These are phyloP conservation scores for Calonectria crousiana DNA, from an alignment of 2,329 filamentous ascomycete species.

Conservation along the genomic window DNA sequence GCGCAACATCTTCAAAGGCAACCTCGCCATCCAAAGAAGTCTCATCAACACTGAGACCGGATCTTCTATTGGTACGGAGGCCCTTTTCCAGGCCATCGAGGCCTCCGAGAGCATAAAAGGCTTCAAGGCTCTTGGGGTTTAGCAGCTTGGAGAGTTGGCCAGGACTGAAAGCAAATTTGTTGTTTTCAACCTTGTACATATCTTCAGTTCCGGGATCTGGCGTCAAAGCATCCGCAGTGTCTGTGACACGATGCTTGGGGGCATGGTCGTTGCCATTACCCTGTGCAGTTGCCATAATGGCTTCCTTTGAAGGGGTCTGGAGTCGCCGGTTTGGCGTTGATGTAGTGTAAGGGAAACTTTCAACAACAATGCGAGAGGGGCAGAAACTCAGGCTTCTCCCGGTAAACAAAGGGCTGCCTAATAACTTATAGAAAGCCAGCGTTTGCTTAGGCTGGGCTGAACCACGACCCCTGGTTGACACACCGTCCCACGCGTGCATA, in stretches of 20 bases:
- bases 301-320: constrained; percentile 28
- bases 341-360: constrained; percentile 17
- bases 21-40: constrained; percentile 71
- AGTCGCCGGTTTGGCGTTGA: constrained; percentile 34
- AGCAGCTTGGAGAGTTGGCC: constrained; percentile 84
- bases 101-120: constrained; percentile 82
- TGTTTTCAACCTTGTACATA: constrained; percentile 79
- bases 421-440: background rate
- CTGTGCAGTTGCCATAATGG: constrained; percentile 23
- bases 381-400: background rate
- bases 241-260: constrained; percentile 32
- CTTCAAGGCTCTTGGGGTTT: constrained; percentile 82
- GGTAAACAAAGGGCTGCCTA: background rate
- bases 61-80: constrained; percentile 71
- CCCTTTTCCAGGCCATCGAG: constrained; percentile 80
- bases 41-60: constrained; percentile 80
- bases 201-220: constrained; percentile 78
- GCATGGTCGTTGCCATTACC: constrained; percentile 12
- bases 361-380: background rate
- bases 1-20: constrained; percentile 73
- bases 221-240: constrained; percentile 48
- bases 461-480: background rate
- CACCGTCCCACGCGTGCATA: background rate
- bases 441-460: constrained; percentile 8
- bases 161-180: constrained; percentile 86